Evolutionary conservation across 2,329 filamentous ascomycete species (phyloP), one percentile per base, ranked within the genome.

Genomic region (Leptographium radiaticola): DNA sequence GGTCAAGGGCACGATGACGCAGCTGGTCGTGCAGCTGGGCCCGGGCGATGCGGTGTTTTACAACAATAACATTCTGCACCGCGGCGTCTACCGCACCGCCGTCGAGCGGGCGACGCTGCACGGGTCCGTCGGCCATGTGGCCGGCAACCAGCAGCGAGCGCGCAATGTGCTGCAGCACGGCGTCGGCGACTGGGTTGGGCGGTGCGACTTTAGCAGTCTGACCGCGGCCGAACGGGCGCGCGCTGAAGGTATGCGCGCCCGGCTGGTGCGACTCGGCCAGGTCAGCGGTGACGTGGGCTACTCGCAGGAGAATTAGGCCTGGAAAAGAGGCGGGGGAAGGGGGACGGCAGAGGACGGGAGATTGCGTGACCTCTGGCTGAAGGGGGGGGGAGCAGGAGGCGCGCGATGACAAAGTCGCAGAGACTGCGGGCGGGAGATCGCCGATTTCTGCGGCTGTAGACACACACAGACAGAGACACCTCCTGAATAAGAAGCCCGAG

Each of bases 11-110:
- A 62, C 91, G 60, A 81, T 83, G 68, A 79, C 71, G 0, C 83
- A 89, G 71, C 63, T 83, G 15, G 68, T 78, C 4, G 87, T 94
- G 16, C 64, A 72, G 63, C 71, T 94, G 57, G 70, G 77, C 58
- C 76, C 87, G 0, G 89, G 89, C 0, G 89, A 95, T 67, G 80
- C 86, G 16, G 86, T 86, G 44, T 95, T 95, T 62, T 95, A 95
- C 65, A 83, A 95, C 67, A 94, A 90, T 64, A 94, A 95, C 66
- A 94, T 95, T 59, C 66, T 94, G 58, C 86, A 89, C 63, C 72
- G 85, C 5, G 86, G 85, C 1, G 79, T 79, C 33, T 89, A 89
- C 65, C 70, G 75, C 59, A 67, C 69, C 13, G 61, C 42, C 1
- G 76, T 71, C 60, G 82, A 87, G 68, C 70, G 86, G 30, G 76